Conservation (phyloP, 345 rosid species). For the Brassica juncea region DNA sequence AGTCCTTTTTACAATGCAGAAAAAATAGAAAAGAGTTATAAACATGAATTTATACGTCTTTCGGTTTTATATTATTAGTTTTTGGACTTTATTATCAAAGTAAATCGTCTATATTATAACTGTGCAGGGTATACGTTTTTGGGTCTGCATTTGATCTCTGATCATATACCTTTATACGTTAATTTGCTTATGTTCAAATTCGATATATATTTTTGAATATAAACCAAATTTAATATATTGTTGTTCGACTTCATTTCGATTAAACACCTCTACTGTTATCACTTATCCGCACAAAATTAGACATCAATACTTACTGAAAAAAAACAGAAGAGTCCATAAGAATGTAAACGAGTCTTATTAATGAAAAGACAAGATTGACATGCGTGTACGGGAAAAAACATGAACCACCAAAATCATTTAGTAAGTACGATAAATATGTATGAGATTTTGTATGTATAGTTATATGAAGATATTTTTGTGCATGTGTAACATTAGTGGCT, state of each 20-base stretch:
- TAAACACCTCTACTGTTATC: conserved; percentile 27
- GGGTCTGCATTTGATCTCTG: neutral
- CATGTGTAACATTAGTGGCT: conserved; percentile 36
- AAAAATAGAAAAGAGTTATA: neutral
- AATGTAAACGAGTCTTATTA: conserved; percentile 27
- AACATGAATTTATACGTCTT: neutral
- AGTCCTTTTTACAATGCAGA: neutral
- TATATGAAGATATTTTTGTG: conserved; percentile 40
- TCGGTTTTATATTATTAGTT: neutral
- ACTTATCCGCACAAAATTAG: conserved; percentile 5
- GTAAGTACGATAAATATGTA: conserved; percentile 23
- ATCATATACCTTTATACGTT: neutral
- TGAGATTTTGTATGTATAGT: conserved; percentile 27
- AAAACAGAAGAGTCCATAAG: conserved; percentile 20
- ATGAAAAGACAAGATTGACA: conserved; percentile 39
- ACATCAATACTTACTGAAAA: conserved; percentile 21
- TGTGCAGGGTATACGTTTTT: neutral
- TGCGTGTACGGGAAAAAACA: conserved; percentile 39
- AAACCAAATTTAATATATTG: neutral
- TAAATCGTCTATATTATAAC: neutral
- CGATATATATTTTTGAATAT: neutral
- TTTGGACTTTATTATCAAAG: neutral
- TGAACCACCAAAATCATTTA: conserved; percentile 29
- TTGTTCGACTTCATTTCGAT: conserved; percentile 9
- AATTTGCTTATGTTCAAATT: neutral